These are phyloP conservation scores for Cryptococcus deneoformans DNA, from an alignment of 1,284 basidiomycete genomes.

Conservation along the genomic window DNA sequence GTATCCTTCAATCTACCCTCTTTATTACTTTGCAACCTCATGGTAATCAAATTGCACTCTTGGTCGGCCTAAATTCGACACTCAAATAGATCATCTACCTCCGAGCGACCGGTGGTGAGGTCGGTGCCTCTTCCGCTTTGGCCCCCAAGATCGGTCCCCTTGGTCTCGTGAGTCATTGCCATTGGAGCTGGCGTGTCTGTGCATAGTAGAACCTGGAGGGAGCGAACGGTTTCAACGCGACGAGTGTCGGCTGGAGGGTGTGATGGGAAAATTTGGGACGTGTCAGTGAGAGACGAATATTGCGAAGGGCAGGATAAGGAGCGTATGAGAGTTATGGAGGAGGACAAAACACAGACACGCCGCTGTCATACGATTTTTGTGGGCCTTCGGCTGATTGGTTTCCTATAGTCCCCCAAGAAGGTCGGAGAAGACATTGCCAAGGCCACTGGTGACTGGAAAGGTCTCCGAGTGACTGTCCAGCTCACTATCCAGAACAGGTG, in stretches of 20 bases:
- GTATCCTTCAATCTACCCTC: too few species aligned
- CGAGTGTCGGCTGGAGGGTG: too few species aligned
- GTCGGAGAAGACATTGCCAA: constrained; percentile 99
- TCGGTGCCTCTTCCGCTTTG: constrained; percentile 97
- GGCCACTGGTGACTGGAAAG: constrained; percentile 98
- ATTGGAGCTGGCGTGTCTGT: background rate
- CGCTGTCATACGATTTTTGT: background rate
- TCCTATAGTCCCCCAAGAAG: constrained; percentile 88
- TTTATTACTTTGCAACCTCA: too few species aligned
- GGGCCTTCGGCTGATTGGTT: background rate
- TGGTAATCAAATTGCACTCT: too few species aligned
- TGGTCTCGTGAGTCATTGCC: constrained; percentile 76
- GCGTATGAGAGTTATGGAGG: background rate
- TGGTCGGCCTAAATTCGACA: too few species aligned
- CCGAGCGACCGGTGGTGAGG: constrained; percentile 98
- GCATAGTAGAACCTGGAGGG: background rate
- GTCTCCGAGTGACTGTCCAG: constrained; percentile 98
- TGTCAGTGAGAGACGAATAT: background rate
- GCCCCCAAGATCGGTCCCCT: constrained; percentile 99
- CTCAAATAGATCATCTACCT: constrained; percentile 85
- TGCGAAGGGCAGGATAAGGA: background rate
- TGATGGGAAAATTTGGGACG: too few species aligned
- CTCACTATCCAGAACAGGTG: constrained; percentile 98
- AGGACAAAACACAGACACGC: background rate
- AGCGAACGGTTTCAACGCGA: background rate